phyloP scores from a whole-genome alignment of 306 rosid species.

The Oxytropis ochrocephala region DNA sequence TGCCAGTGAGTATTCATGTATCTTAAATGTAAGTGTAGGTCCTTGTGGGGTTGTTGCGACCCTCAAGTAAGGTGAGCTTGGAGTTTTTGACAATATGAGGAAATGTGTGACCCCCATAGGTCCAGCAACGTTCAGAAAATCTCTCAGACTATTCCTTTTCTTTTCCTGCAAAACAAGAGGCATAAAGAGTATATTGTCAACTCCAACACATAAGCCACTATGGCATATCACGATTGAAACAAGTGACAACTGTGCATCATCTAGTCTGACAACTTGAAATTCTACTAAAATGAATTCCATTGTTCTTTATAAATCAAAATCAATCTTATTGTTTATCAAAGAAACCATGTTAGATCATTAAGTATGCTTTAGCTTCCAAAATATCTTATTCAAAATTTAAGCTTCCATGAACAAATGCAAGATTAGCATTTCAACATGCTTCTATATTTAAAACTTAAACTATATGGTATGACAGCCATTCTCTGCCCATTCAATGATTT shows the following conservation, averaged over 20 bases:
- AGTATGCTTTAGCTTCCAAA: too few species aligned
- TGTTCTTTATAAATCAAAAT: background rate
- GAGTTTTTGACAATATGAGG: conserved; percentile 86
- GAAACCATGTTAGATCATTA: background rate
- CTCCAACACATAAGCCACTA: background rate
- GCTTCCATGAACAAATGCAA: background rate
- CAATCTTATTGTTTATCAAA: background rate
- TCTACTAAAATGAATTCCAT: background rate
- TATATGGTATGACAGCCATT: background rate
- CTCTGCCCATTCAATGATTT: background rate
- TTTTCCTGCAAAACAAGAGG: conserved; percentile 63
- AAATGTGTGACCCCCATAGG: conserved; percentile 97
- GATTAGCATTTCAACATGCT: background rate
- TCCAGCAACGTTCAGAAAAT: conserved; percentile 90
- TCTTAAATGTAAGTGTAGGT: conserved; percentile 83
- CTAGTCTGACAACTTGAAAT: background rate
- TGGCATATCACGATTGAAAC: background rate
- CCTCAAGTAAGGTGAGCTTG: conserved; percentile 62
- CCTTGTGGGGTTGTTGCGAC: conserved; percentile 96
- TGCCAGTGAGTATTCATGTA: conserved; percentile 72
- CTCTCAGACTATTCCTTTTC: conserved; percentile 72
- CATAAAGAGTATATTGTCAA: background rate
- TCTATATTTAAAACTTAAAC: background rate
- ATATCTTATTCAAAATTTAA: background rate
- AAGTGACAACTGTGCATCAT: background rate